Evolutionary conservation across 768 basidiomycete species (phyloP), one percentile per base, ranked within the genome.

Genomic region (Guyanaporus albipodus): DNA sequence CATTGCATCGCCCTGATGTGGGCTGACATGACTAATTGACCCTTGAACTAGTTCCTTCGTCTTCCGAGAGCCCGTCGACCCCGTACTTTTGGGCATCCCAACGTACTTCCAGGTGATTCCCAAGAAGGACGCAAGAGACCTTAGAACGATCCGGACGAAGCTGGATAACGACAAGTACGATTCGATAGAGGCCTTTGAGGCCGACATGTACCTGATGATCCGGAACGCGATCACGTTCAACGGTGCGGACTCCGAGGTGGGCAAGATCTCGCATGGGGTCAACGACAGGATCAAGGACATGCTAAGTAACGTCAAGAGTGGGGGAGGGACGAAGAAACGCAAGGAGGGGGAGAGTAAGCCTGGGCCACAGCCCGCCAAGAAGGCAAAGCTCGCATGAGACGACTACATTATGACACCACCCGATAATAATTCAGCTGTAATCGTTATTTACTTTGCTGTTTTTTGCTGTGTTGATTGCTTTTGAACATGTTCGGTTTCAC

Each of bases 171-270:
- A 92, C 70, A 86, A 84, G 65, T 94, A 94, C 63, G 82, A 85
- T 26, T 77, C 81, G 3, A 66, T 82, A 42, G 86, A 88, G 37
- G 81, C 80, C 3, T 83, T 95, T 58, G 86, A 90, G 61, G 85
- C 82, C 2, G 95, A 98, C 62, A 68, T 94, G 44, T 79, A 85
- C 35, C 75, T 94, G 34, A 95, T 98, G 92, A 67, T 91, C 48
- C 70, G 79, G 49, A 98, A 97, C 61, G 91, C 94, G 14, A 78
- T 87, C 63, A 79, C 76, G 43, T 98, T 96, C 76, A 98, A 98
- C 55, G 87, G 87, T 0, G 70, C 71, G 2, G 82, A 85, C 36
- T 88, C 87, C 3, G 85, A 89, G 47, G 87, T 91, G n/a, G 90
- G 85, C 14, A 60, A 69, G 34, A 68, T 85, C 31, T 78, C 87